These are phyloP conservation scores for Cutaneotrichosporon sp. DNA, from an alignment of 1,284 basidiomycete species.

Conservation along the genomic window DNA sequence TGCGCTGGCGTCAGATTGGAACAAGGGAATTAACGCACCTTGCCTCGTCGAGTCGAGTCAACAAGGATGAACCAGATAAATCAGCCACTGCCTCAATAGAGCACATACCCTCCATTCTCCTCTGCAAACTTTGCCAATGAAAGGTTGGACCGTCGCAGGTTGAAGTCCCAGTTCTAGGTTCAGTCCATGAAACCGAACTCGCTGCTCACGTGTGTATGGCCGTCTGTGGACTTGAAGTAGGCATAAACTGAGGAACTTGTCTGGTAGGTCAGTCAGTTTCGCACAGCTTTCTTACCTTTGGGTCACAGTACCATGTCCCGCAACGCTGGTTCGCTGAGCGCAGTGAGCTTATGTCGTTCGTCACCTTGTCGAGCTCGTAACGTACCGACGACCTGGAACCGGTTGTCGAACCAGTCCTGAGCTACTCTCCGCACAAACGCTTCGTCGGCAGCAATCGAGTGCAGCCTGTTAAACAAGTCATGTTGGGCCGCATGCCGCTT, in stretches of 20 bases:
- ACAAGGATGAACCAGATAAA: constrained; percentile 69
- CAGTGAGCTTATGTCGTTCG: constrained; percentile 1
- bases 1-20: constrained; percentile 51
- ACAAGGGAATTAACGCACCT: constrained; percentile 46
- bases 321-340: constrained; percentile 78
- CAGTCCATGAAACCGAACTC: not conserved
- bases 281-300: constrained; percentile 46
- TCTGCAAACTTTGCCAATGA: constrained; percentile 63
- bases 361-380: too few species aligned
- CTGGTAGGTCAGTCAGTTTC: constrained; percentile 33
- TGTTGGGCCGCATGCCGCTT: constrained; percentile 42
- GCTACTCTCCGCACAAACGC: constrained; percentile 62
- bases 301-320: constrained; percentile 88
- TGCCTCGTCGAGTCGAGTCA: constrained; percentile 88
- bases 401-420: constrained; percentile 49
- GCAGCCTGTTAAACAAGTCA: constrained; percentile 77
- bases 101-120: constrained; percentile 57
- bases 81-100: not conserved
- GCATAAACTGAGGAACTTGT: constrained; percentile 49
- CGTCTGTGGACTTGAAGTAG: constrained; percentile 98
- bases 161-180: constrained; percentile 68
- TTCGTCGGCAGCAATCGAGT: constrained; percentile 74
- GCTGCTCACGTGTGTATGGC: constrained; percentile 61
- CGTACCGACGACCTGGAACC: constrained; percentile 41
- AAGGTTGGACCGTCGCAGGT: constrained; percentile 76